phyloP scores from a whole-genome alignment of 2,329 filamentous ascomycete species.

The Colletotrichum cuscutae region DNA sequence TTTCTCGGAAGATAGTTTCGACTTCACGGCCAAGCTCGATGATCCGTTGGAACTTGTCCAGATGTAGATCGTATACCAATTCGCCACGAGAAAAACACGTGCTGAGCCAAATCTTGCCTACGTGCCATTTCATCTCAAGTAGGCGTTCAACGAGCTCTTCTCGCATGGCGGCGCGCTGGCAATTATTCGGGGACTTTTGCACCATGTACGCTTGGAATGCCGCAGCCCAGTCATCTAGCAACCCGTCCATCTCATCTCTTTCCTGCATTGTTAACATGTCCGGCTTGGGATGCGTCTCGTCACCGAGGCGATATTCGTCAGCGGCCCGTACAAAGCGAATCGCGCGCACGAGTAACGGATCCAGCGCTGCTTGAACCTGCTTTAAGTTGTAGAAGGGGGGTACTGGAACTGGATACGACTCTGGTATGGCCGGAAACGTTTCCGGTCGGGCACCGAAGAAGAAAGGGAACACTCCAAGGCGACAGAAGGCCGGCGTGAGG shows the following conservation, averaged over 20 bases:
- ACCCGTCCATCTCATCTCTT: constrained; percentile 36
- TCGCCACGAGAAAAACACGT: constrained; percentile 44
- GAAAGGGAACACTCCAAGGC: constrained; percentile 51
- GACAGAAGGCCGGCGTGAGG: constrained; percentile 49
- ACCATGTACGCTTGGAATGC: constrained; percentile 38
- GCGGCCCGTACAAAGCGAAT: constrained; percentile 44
- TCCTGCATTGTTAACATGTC: constrained; percentile 37
- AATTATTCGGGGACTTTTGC: not conserved
- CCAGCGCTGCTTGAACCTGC: constrained; percentile 45
- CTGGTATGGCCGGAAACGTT: constrained; percentile 39
- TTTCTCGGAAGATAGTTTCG: constrained; percentile 1
- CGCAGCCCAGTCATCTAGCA: constrained; percentile 43
- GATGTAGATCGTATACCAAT: constrained; percentile 46
- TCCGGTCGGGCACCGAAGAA: constrained; percentile 46
- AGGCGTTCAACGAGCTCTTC: constrained; percentile 28
- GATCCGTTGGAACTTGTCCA: constrained; percentile 44
- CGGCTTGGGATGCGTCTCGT: constrained; percentile 5
- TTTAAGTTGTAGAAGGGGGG: constrained; percentile 32
- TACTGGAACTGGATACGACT: not conserved
- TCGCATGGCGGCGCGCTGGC: constrained; percentile 7
- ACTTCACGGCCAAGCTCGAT: constrained; percentile 40
- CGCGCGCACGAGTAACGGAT: constrained; percentile 40
- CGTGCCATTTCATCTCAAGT: constrained; percentile 44
- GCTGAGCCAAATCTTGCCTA: constrained; percentile 47
- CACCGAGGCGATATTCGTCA: constrained; percentile 41